Evolutionary conservation across 345 rosid species (phyloP).

Genomic region (Acer yangbiense): DNA sequence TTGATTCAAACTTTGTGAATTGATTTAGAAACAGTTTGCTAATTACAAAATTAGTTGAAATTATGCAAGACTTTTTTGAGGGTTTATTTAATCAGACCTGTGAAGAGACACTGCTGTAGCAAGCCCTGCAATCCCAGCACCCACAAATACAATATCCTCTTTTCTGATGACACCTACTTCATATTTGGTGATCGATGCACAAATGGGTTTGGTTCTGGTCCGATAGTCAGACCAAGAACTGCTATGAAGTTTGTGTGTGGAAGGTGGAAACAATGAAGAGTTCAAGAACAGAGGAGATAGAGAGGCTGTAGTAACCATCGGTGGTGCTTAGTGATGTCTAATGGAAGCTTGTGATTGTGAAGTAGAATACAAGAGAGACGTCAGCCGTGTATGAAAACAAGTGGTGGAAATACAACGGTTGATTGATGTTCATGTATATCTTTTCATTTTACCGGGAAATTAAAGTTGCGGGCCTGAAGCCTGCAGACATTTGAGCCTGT

Average conservation of each 20-base stretch:
- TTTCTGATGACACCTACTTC: constrained; percentile 28
- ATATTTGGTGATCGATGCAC: constrained; percentile 28
- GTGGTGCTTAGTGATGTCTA: not conserved
- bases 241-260: constrained; percentile 14
- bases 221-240: constrained; percentile 27
- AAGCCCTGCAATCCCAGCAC: constrained; percentile 90
- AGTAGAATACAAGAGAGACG: not conserved
- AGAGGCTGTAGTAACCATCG: constrained; percentile 28
- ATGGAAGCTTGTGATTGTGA: constrained; percentile 6
- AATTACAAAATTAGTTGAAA: not conserved
- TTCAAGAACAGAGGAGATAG: constrained; percentile 39
- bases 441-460: not conserved
- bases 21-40: not conserved
- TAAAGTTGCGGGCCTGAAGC: too few relatives aligned
- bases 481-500: too few relatives aligned
- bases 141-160: constrained; percentile 70
- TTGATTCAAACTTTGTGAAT: not conserved
- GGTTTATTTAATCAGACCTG: constrained; percentile 38
- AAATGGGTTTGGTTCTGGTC: constrained; percentile 28
- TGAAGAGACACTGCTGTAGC: constrained; percentile 86
- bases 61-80: not conserved
- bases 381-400: constrained; percentile 19
- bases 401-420: constrained; percentile 26
- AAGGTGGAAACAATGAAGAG: constrained; percentile 25
- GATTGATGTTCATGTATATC: constrained; percentile 4